These are phyloP conservation scores for Pistacia atlantica DNA, from an alignment of 345 rosid species.

Conservation along the genomic window DNA sequence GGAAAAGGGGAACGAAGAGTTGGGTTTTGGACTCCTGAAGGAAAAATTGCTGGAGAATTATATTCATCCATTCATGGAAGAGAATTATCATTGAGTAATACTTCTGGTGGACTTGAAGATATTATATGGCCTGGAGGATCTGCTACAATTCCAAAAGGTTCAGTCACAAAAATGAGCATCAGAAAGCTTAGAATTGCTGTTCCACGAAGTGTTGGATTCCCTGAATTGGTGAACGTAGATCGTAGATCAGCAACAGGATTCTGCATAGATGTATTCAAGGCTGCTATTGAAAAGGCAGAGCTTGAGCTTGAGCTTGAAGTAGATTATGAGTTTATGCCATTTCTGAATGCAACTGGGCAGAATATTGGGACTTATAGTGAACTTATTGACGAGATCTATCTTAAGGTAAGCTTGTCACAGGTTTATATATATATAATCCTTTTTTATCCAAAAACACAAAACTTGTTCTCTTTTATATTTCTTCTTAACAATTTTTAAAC, in stretches of 20 bases:
- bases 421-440: too few species aligned
- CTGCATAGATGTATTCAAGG: slow-evolving; percentile 42
- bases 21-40: slow-evolving; percentile 32
- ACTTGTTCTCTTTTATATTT: not conserved
- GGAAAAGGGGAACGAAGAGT: slow-evolving; percentile 30
- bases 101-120: slow-evolving; percentile 7
- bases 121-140: slow-evolving; percentile 45
- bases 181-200: slow-evolving; percentile 35
- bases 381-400: slow-evolving; percentile 32
- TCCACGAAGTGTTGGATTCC: slow-evolving; percentile 33
- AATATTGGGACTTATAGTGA: slow-evolving; percentile 24
- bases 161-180: not conserved
- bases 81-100: slow-evolving; percentile 14
- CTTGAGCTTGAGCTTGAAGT: slow-evolving; percentile 21
- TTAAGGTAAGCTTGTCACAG: slow-evolving; percentile 24
- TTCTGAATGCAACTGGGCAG: not conserved
- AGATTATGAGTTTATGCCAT: slow-evolving; percentile 29
- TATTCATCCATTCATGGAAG: not conserved
- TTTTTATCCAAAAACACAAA: too few species aligned
- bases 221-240: slow-evolving; percentile 17
- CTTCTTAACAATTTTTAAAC: too few species aligned
- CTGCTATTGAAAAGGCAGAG: slow-evolving; percentile 14
- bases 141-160: slow-evolving; percentile 20
- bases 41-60: slow-evolving; percentile 22
- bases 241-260: slow-evolving; percentile 27